A percentile compares a stretch with the other conserved stretches of the same genome.
These are phyloP conservation scores for Sisymbrium altissimum DNA, from an alignment of 345 rosid species.

Conservation along the genomic window DNA sequence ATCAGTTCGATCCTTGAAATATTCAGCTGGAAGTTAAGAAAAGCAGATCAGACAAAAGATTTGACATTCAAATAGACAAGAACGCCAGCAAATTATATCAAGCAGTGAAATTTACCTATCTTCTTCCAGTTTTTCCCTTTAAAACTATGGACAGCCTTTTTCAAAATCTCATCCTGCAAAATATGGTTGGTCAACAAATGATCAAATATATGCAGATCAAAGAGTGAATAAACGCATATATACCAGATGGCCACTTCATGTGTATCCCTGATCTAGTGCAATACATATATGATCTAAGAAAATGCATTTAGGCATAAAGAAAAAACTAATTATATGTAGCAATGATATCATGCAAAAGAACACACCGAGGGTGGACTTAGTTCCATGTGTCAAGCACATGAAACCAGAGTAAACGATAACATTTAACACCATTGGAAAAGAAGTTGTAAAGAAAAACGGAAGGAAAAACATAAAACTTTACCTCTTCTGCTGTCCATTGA, in stretches of 20 bases:
- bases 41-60: background rate
- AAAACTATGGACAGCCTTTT: constrained; percentile 88
- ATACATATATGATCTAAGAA: background rate
- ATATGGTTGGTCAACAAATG: background rate
- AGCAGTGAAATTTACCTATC: constrained; percentile 52
- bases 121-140: constrained; percentile 99
- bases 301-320: background rate
- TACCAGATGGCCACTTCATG: background rate
- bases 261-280: background rate
- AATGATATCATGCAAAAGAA: too few species aligned
- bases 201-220: constrained; percentile 7
- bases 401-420: background rate
- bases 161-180: constrained; percentile 82
- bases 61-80: constrained; percentile 2
- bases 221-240: background rate
- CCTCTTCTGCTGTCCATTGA: constrained; percentile 99
- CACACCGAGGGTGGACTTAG: background rate
- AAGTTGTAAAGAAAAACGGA: background rate
- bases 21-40: constrained; percentile 64
- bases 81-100: background rate
- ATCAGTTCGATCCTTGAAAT: constrained; percentile 98
- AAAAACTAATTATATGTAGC: background rate
- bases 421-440: background rate
- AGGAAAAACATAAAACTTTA: constrained; percentile 27
- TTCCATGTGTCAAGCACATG: background rate